Evolutionary conservation across 176 grass and related monocot genomes (phyloP).

Genomic region (Coix lacrymajobi): DNA sequence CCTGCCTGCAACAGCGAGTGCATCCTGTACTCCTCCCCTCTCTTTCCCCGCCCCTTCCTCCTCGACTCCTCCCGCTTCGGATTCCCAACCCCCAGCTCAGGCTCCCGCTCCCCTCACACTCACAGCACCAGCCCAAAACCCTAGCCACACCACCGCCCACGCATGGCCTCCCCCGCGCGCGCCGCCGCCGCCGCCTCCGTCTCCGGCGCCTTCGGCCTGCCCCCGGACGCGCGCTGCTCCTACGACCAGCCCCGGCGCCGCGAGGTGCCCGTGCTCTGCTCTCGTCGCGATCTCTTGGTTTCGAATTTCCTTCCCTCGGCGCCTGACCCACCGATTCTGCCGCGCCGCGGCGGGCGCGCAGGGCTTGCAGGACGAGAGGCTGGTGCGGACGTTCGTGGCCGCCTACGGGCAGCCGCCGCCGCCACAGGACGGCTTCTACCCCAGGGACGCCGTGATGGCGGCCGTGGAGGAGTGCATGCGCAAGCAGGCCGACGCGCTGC

Average conservation of each 20-base stretch:
- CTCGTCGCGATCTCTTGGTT: not conserved
- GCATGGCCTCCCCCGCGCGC: slow-evolving; percentile 43
- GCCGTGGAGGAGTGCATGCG: slow-evolving; percentile 93
- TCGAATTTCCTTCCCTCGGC: not conserved
- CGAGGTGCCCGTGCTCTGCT: not conserved
- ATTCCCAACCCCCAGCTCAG: not conserved
- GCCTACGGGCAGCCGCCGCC: slow-evolving; percentile 36
- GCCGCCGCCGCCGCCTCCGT: slow-evolving; percentile 39
- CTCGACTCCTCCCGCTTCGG: slow-evolving; percentile 9
- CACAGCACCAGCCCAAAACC: slow-evolving; percentile 21
- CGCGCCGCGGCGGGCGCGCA: not conserved
- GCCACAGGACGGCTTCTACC: slow-evolving; percentile 31
- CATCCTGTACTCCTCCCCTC: slow-evolving; percentile 3
- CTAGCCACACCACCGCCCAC: slow-evolving; percentile 11
- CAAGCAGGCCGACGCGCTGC: slow-evolving; percentile 77
- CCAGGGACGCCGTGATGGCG: slow-evolving; percentile 57
- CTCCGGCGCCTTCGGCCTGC: slow-evolving; percentile 41
- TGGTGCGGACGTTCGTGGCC: slow-evolving; percentile 59
- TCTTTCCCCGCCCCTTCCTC: slow-evolving; percentile 18
- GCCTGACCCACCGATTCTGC: not conserved
- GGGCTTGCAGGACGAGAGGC: slow-evolving; percentile 60
- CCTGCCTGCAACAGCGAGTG: not conserved
- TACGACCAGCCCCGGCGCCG: slow-evolving; percentile 40
- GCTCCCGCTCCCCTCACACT: not conserved
- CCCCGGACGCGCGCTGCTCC: slow-evolving; percentile 53